phyloP scores from a whole-genome alignment of 2,329 filamentous ascomycete genomes.

The Aspergillus viridinutans region DNA sequence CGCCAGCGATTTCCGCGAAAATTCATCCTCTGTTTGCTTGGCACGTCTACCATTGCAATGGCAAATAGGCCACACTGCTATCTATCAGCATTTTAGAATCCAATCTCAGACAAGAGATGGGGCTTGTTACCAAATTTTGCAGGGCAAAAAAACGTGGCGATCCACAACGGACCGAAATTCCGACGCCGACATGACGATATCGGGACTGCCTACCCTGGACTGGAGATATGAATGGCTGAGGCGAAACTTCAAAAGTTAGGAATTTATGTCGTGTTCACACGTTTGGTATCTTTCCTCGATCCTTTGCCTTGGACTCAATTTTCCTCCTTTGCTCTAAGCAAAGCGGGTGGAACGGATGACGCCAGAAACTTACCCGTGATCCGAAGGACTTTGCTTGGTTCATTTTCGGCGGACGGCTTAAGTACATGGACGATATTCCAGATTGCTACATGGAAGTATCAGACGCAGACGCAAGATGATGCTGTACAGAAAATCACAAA shows the following conservation, averaged over 20 bases:
- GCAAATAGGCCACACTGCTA: neutral
- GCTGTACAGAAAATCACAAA: neutral
- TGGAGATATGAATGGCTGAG: neutral
- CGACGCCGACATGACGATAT: neutral
- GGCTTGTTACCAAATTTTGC: neutral
- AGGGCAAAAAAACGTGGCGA: neutral
- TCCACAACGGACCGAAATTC: neutral
- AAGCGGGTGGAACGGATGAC: neutral
- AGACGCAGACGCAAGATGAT: neutral
- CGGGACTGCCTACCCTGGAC: neutral
- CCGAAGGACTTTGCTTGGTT: neutral
- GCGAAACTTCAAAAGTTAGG: neutral
- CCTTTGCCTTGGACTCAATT: neutral
- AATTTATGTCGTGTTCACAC: neutral
- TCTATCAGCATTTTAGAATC: neutral
- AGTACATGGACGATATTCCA: neutral
- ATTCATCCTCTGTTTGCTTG: neutral
- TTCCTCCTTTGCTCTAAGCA: neutral
- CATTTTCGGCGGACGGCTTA: neutral
- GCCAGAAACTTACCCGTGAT: neutral
- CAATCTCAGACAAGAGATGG: neutral
- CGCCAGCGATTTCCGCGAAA: neutral
- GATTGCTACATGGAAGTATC: neutral
- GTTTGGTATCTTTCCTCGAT: neutral
- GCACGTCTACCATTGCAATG: neutral